phyloP scores from a whole-genome alignment of 192 early-diverging fungal species.

The Dispira simplex region DNA sequence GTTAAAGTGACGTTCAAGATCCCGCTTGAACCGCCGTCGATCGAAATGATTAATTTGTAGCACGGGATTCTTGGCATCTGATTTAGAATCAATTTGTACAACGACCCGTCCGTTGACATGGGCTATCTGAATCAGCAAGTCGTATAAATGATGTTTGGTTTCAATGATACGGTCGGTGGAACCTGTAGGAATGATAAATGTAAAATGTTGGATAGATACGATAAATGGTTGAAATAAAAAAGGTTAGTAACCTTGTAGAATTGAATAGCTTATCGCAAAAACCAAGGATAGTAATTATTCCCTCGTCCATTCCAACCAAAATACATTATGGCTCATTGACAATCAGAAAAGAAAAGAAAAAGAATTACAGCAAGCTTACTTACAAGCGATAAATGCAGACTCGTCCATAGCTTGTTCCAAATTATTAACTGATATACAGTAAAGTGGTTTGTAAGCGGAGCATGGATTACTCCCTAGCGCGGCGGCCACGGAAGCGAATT shows the following conservation, averaged over 20 bases:
- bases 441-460: background rate
- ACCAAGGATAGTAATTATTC: too few species aligned
- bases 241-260: too few species aligned
- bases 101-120: background rate
- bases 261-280: too few species aligned
- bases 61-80: background rate
- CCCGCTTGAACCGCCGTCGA: conserved; percentile 5
- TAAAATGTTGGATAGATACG: too few species aligned
- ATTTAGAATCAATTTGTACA: background rate
- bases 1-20: conserved; percentile 4
- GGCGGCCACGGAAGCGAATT: background rate
- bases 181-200: too few species aligned
- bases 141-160: background rate
- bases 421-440: conserved; percentile 3
- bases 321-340: too few species aligned
- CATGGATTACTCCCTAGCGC: background rate
- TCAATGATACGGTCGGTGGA: conserved; percentile 4
- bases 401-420: background rate
- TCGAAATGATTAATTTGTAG: background rate
- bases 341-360: too few species aligned
- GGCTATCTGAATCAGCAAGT: background rate
- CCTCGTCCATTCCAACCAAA: too few species aligned
- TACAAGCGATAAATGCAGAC: background rate
- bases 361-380: too few species aligned
- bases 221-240: too few species aligned